A percentile compares a stretch with the other conserved stretches of the same genome.
phyloP scores from a whole-genome alignment of 768 basidiomycete genomes.

The Russula sp. region DNA sequence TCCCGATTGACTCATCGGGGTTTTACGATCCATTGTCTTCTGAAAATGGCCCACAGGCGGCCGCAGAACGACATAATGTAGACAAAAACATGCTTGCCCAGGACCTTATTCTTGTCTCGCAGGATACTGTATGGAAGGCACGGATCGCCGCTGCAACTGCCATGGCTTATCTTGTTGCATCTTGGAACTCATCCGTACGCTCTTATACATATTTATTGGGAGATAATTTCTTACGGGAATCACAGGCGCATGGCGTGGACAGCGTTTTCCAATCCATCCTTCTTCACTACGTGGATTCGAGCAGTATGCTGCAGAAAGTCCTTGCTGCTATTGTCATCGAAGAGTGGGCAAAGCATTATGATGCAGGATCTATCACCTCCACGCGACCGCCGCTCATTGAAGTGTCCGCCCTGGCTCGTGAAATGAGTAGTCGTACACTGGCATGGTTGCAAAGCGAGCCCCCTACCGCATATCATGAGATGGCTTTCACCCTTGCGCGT shows the following conservation, averaged over 20 bases:
- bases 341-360: slow-evolving; percentile 77
- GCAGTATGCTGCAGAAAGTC: slow-evolving; percentile 88
- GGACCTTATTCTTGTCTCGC: slow-evolving; percentile 74
- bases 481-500: slow-evolving; percentile 71
- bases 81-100: slow-evolving; percentile 94
- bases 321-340: slow-evolving; percentile 79
- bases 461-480: slow-evolving; percentile 84
- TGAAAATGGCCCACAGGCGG: slow-evolving; percentile 38
- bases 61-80: slow-evolving; percentile 76
- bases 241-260: slow-evolving; percentile 39
- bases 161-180: slow-evolving; percentile 58
- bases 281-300: slow-evolving; percentile 72
- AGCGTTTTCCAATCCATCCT: slow-evolving; percentile 71
- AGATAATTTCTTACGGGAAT: slow-evolving; percentile 1
- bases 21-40: slow-evolving; percentile 61
- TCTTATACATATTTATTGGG: slow-evolving; percentile 1
- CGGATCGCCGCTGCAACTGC: slow-evolving; percentile 73
- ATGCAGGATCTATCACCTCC: slow-evolving; percentile 27
- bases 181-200: slow-evolving; percentile 59
- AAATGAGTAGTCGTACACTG: slow-evolving; percentile 63
- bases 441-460: slow-evolving; percentile 65
- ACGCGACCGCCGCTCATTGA: slow-evolving; percentile 41
- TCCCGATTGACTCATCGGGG: slow-evolving; percentile 56
- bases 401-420: slow-evolving; percentile 49
- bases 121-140: slow-evolving; percentile 71